Evolutionary conservation across 371 early-diverging fungal species (phyloP), one percentile per base, ranked within the genome.

Genomic region (Apophysomyces elegans): DNA sequence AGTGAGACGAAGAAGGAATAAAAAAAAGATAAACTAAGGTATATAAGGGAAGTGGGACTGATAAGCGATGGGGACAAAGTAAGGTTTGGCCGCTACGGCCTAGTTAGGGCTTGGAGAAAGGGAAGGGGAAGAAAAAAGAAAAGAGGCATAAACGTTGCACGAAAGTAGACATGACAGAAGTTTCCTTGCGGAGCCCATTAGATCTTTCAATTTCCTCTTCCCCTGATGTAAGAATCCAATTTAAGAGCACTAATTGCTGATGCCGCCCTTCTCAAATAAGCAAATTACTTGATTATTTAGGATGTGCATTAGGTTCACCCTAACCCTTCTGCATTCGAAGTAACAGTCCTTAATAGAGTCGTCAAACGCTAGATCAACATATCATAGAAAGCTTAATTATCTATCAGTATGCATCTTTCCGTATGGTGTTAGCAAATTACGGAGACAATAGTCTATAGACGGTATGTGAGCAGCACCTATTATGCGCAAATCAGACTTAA

Each of bases 111-210:
- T 50, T 50, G 18, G 9, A 26, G 21, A 26, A 26, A 50, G 54
- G 54, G 21, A 50, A 21, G 54, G 54, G 54, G 41, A 41, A 41
- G 11, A 50, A 50, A n/a, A 47, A 50, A 50, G 13, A 21, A 21
- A 50, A 50, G 54, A 50, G 54, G 54, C 54, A 50, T 50, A 26
- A 50, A 50, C 21, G 54, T 50, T 18, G 54, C 21, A 50, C 54
- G 21, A 50, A 26, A 16, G 21, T 50, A 26, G 54, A 8, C 54
- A 1, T 18, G 54, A 26, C 54, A 50, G 54, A 50, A 50, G 54
- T 50, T 50, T 50, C 54, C 18, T 50, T 21, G 8, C 21, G 21
- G 54, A 26, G 21, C 21, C 54, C 54, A 50, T 26, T 50, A 50
- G 9, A 26, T 50, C 35, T 50, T 21, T 16, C 8, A 50, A 18